Conservation (phyloP, 169 alveolate species). For the Neospora caninum region DNA sequence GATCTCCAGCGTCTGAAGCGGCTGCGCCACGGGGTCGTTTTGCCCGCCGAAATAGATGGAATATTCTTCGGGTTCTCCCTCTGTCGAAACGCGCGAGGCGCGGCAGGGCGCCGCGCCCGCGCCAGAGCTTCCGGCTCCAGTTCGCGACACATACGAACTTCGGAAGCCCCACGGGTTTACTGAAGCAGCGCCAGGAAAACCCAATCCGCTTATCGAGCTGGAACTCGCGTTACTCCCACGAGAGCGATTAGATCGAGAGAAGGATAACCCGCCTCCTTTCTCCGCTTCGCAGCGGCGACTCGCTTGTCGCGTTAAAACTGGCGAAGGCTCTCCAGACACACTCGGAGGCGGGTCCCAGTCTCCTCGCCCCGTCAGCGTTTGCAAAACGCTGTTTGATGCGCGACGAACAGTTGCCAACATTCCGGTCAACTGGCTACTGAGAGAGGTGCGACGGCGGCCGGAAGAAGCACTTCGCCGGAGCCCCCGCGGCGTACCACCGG, state of each 20-base stretch:
- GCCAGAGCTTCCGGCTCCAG: neutral
- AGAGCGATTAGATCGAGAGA: neutral
- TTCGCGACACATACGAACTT: neutral
- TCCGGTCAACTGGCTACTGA: neutral
- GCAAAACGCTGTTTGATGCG: neutral
- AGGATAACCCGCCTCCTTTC: neutral
- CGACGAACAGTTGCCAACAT: neutral
- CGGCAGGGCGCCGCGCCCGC: too few species aligned
- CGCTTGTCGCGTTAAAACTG: neutral
- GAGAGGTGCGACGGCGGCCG: neutral
- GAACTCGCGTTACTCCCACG: neutral
- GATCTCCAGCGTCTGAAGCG: slow-evolving; percentile 6
- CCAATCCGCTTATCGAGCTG: neutral
- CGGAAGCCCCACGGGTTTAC: neutral
- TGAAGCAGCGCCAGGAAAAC: neutral
- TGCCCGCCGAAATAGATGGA: slow-evolving; percentile 7
- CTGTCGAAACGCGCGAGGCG: too few species aligned
- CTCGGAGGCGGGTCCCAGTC: neutral
- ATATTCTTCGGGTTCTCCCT: slow-evolving; percentile 14
- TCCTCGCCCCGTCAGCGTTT: neutral
- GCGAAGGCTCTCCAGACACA: neutral
- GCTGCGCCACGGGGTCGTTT: neutral
- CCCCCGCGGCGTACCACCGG: too few species aligned
- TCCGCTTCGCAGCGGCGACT: neutral
- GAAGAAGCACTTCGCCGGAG: too few species aligned